phyloP scores from a whole-genome alignment of 257 asterid genomes.

The Solanum lignicaule region DNA sequence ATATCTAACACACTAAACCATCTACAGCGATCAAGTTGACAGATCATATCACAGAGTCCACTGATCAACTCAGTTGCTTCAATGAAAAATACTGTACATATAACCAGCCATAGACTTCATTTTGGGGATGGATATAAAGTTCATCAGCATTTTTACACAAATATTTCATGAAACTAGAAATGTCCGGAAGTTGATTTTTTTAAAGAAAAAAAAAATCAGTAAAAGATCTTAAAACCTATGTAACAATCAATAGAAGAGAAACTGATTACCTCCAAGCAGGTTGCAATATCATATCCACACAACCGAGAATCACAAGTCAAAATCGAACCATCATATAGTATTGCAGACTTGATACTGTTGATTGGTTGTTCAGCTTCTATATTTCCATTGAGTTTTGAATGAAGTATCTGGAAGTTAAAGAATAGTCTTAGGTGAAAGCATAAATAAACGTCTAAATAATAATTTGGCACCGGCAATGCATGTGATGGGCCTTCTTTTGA shows the following conservation, averaged over 20 bases:
- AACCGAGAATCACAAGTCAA: conserved; percentile 56
- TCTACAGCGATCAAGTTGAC: neutral
- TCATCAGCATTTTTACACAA: neutral
- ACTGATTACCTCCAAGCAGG: conserved; percentile 87
- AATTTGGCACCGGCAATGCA: neutral
- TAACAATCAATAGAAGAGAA: neutral
- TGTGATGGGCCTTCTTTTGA: neutral
- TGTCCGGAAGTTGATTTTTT: neutral
- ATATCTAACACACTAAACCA: neutral
- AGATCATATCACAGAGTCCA: neutral
- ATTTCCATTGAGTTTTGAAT: conserved; percentile 48
- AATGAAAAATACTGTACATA: neutral
- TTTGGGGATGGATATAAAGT: neutral
- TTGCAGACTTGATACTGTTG: conserved; percentile 50
- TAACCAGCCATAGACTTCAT: neutral
- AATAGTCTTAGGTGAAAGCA: neutral
- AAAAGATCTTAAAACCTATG: neutral
- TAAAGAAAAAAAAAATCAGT: neutral
- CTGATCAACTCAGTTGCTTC: neutral
- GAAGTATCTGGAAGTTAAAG: conserved; percentile 44
- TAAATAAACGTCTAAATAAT: neutral
- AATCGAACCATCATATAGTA: conserved; percentile 71
- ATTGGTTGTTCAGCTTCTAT: conserved; percentile 27
- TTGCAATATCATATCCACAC: conserved; percentile 69
- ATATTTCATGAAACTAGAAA: neutral